Conservation (phyloP, 106 monocot genomes). For the Ottelia alismoides region DNA sequence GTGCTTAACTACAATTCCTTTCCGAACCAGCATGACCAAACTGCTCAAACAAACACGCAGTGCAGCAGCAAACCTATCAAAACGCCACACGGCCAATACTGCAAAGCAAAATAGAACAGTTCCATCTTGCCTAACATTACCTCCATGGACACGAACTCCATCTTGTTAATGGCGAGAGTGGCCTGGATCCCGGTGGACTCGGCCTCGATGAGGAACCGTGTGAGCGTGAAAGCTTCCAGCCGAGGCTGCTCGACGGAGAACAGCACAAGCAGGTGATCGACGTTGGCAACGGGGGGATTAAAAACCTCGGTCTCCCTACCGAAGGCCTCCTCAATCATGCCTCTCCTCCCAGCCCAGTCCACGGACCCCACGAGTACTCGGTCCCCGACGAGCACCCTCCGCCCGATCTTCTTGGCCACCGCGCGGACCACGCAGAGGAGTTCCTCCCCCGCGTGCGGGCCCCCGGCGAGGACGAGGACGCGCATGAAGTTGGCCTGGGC, state of each 20-base stretch:
- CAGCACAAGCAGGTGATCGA: constrained; percentile 59
- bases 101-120: neutral
- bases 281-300: constrained; percentile 88
- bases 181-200: constrained; percentile 78
- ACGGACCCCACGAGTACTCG: constrained; percentile 64
- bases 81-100: neutral
- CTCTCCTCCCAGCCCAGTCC: constrained; percentile 72
- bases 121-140: constrained; percentile 16
- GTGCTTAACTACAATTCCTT: too few species aligned
- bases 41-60: too few species aligned
- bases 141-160: constrained; percentile 59
- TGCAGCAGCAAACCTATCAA: neutral
- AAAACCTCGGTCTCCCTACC: constrained; percentile 44
- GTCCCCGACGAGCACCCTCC: constrained; percentile 83
- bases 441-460: constrained; percentile 35
- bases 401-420: constrained; percentile 79
- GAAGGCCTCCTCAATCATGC: constrained; percentile 79
- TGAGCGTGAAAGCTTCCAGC: constrained; percentile 60
- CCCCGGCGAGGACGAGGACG: constrained; percentile 47
- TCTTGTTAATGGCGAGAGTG: constrained; percentile 64
- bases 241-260: constrained; percentile 74
- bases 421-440: constrained; percentile 81
- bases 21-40: too few species aligned
- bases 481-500: constrained; percentile 96
- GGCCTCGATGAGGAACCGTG: constrained; percentile 90